Conservation (phyloP, 2,329 filamentous ascomycete genomes). For the Aspergillus cejpii region DNA sequence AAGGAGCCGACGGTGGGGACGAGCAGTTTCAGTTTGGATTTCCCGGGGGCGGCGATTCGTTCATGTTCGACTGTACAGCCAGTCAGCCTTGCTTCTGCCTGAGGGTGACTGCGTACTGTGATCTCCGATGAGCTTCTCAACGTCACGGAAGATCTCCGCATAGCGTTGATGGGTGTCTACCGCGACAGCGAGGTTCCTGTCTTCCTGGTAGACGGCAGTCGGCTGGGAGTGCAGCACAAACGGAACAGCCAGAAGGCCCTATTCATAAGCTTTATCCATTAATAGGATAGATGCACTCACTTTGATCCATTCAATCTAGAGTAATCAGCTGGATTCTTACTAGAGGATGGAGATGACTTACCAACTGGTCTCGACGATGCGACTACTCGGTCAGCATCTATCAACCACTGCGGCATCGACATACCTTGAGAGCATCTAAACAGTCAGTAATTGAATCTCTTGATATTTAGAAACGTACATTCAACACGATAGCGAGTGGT, state of each 20-base stretch:
- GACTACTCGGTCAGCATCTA: slow-evolving; percentile 49
- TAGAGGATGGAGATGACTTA: slow-evolving; percentile 31
- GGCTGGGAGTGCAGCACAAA: slow-evolving; percentile 96
- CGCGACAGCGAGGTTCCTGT: slow-evolving; percentile 64
- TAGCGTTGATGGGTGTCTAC: slow-evolving; percentile 79
- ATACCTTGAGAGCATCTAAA: slow-evolving; percentile 58
- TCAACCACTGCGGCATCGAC: slow-evolving; percentile 15
- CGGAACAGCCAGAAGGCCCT: slow-evolving; percentile 78
- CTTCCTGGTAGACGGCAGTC: slow-evolving; percentile 71
- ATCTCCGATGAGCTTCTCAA: slow-evolving; percentile 85
- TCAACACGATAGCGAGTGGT: slow-evolving; percentile 56
- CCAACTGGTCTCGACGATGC: slow-evolving; percentile 84
- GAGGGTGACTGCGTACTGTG: slow-evolving; percentile 58
- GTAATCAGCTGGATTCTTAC: slow-evolving; percentile 5
- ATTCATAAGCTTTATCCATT: slow-evolving; percentile 13
- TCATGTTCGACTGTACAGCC: slow-evolving; percentile 73
- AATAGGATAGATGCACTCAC: slow-evolving; percentile 26
- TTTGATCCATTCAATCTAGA: slow-evolving; percentile 85
- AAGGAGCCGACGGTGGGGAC: slow-evolving; percentile 89
- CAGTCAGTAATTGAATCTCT: background rate
- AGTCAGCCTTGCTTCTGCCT: no score
- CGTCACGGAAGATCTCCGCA: slow-evolving; percentile 89
- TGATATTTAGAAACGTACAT: slow-evolving; percentile 48
- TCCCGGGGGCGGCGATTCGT: slow-evolving; percentile 55
- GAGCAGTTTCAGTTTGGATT: slow-evolving; percentile 85